Percentiles rank a stretch among this genome's conserved stretches.
phyloP scores from a whole-genome alignment of 768 basidiomycete genomes.

The Termitomyces sp. region DNA sequence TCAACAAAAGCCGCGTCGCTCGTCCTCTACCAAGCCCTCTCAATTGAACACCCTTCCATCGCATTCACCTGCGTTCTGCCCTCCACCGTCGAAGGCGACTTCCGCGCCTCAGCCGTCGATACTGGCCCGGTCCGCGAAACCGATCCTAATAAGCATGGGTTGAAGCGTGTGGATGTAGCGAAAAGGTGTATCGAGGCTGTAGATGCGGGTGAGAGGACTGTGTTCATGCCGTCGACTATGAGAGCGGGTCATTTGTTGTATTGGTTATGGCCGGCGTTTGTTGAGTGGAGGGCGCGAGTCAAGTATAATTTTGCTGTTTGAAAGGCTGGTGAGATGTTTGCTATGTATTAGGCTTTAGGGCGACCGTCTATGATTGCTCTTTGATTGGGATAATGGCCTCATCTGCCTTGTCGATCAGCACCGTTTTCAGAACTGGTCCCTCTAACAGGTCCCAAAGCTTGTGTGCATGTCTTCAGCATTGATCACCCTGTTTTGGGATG shows the following conservation, averaged over 20 bases:
- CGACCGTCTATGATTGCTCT: not conserved
- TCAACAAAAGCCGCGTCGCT: slow-evolving; percentile 82
- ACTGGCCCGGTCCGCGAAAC: slow-evolving; percentile 39
- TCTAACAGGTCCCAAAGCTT: no score
- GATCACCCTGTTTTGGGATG: no score
- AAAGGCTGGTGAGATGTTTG: not conserved
- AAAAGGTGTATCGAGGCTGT: slow-evolving; percentile 55
- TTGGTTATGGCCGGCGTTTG: slow-evolving; percentile 57
- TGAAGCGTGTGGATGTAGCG: slow-evolving; percentile 62
- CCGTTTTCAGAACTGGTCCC: not conserved
- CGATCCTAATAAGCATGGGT: slow-evolving; percentile 55
- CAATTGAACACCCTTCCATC: slow-evolving; percentile 76
- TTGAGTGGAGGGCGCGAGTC: slow-evolving; percentile 54
- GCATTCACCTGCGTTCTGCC: slow-evolving; percentile 62
- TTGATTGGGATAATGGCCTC: not conserved
- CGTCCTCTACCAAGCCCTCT: slow-evolving; percentile 71
- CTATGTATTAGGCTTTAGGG: not conserved
- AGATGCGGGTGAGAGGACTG: slow-evolving; percentile 51
- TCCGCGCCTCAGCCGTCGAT: slow-evolving; percentile 80
- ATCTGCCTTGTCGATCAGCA: no score
- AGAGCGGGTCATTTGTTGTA: slow-evolving; percentile 52
- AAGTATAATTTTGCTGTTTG: slow-evolving; percentile 60
- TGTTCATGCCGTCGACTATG: slow-evolving; percentile 55
- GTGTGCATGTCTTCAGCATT: no score
- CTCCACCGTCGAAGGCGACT: slow-evolving; percentile 70